A percentile compares a stretch with the other conserved stretches of the same genome.
phyloP scores from a whole-genome alignment of 1,284 basidiomycete species.

The Uromyces viciae-fabae region DNA sequence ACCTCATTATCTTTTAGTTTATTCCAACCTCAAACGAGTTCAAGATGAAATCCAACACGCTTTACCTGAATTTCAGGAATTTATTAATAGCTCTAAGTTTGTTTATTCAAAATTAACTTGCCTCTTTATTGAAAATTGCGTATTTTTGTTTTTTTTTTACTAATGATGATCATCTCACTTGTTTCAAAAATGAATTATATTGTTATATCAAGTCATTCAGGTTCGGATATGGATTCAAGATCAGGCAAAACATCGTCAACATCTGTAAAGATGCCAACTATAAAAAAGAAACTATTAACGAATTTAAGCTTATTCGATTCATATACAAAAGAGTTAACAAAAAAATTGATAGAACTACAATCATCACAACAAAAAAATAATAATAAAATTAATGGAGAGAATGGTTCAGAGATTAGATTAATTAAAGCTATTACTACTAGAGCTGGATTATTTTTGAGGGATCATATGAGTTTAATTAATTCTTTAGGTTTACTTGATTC shows the following conservation, averaged over 20 bases:
- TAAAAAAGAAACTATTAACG: not conserved
- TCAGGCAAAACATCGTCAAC: no score
- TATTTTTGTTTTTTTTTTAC: not conserved
- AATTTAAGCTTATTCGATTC: slow-evolving; percentile 25
- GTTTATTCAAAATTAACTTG: slow-evolving; percentile 47
- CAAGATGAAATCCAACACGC: slow-evolving; percentile 72
- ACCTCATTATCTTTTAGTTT: slow-evolving; percentile 53
- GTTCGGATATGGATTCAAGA: no score
- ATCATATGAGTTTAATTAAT: slow-evolving; percentile 79
- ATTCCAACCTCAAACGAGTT: slow-evolving; percentile 67
- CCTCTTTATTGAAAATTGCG: not conserved
- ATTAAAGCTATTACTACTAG: slow-evolving; percentile 74
- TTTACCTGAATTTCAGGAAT: slow-evolving; percentile 69
- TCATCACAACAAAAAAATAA: not conserved
- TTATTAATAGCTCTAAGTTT: slow-evolving; percentile 62
- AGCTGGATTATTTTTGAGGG: slow-evolving; percentile 77
- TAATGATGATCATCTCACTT: not conserved
- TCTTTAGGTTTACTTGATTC: slow-evolving; percentile 50
- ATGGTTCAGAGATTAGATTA: slow-evolving; percentile 69
- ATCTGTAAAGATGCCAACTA: slow-evolving; percentile 27
- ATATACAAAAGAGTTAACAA: not conserved
- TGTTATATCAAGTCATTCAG: no score
- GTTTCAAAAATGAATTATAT: no score
- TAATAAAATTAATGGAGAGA: not conserved
- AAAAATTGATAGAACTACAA: not conserved